phyloP scores from a whole-genome alignment of 306 rosid species.

The Sicyos baderoa region DNA sequence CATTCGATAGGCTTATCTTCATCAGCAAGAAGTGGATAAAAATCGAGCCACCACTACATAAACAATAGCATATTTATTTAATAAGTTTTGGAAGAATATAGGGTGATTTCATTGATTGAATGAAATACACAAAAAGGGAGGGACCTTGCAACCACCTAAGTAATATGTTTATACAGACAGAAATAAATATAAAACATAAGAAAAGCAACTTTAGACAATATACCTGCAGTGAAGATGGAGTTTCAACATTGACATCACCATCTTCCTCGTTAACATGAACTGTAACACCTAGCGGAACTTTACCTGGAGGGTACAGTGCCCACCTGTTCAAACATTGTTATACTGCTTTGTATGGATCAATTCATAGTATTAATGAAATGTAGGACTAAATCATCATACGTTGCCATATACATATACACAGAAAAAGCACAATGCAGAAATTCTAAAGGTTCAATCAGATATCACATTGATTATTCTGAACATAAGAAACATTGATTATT shows the following conservation, averaged over 20 bases:
- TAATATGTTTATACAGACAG: neutral
- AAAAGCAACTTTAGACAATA: constrained; percentile 21
- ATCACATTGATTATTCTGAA: neutral
- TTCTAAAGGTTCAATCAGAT: neutral
- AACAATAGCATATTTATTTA: constrained; percentile 11
- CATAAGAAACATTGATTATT: neutral
- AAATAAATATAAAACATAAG: constrained; percentile 17
- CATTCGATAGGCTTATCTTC: constrained; percentile 97
- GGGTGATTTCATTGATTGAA: neutral
- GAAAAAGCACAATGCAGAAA: constrained; percentile 14
- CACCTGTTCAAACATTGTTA: constrained; percentile 52
- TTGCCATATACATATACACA: constrained; percentile 18
- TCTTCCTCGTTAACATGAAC: constrained; percentile 92
- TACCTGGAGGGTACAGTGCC: constrained; percentile 98
- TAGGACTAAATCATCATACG: constrained; percentile 2
- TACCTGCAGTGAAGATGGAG: constrained; percentile 93
- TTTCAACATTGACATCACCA: constrained; percentile 79
- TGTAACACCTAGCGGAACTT: constrained; percentile 84
- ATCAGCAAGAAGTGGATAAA: constrained; percentile 94
- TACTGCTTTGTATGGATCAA: constrained; percentile 24
- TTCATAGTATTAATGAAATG: constrained; percentile 18
- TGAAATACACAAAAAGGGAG: neutral
- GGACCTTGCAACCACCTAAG: neutral
- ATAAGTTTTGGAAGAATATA: neutral
- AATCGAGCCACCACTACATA: constrained; percentile 95